These are phyloP conservation scores for Salix caprea DNA, from an alignment of 345 rosid genomes.

Conservation along the genomic window DNA sequence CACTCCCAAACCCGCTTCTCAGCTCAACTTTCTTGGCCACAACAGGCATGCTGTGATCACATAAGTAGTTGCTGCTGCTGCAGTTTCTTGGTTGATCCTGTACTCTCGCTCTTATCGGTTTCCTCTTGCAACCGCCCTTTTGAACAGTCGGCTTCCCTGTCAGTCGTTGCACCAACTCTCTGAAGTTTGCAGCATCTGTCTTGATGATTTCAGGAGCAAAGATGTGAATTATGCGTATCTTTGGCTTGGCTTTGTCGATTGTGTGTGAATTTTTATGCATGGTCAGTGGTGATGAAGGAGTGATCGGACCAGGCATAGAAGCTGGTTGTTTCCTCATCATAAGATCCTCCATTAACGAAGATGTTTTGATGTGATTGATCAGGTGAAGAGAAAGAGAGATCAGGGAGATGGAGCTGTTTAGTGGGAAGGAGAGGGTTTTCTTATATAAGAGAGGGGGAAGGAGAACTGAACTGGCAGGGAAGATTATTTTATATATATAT, in stretches of 20 bases:
- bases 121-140: neutral
- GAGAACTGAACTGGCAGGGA: neutral
- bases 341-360: conserved; percentile 40
- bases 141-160: conserved; percentile 63
- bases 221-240: conserved; percentile 78
- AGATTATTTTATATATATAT: too few species aligned
- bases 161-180: conserved; percentile 85
- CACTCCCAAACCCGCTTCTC: conserved; percentile 21
- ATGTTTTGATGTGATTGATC: neutral
- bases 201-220: conserved; percentile 94
- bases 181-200: conserved; percentile 79
- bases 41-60: neutral
- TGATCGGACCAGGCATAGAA: conserved; percentile 3
- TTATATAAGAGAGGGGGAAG: conserved; percentile 22
- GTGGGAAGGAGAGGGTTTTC: neutral
- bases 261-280: conserved; percentile 45
- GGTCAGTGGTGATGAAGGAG: conserved; percentile 32
- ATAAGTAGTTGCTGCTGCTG: too few species aligned
- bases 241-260: conserved; percentile 61
- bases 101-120: neutral
- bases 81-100: neutral
- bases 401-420: conserved; percentile 31
- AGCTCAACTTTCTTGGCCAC: conserved; percentile 21
- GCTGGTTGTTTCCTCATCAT: conserved; percentile 24
- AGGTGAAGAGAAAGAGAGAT: conserved; percentile 11